Base-by-base conservation (phyloP, 805 yeast genomes). In the Metschnikowia bowlesiae region DNA sequence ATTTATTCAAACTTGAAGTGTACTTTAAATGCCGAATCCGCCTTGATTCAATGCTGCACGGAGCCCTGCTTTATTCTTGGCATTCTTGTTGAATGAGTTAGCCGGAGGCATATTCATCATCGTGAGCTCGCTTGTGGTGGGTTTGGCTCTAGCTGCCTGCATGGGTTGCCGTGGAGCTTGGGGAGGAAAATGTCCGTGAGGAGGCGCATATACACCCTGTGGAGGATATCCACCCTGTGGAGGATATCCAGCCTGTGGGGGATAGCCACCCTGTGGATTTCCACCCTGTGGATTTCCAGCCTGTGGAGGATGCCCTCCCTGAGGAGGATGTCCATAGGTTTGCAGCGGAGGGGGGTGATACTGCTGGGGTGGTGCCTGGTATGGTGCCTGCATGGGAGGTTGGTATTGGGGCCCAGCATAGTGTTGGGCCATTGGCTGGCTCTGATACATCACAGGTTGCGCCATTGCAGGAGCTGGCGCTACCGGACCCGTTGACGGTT, bases 31-130 rank as follows among this genome's bases (percentile, higher is more conserved):
- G 42, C 92, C 92, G 68, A 85, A 86, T 48, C 76, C 76, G 31
- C 86, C 87, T 50, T 79, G 81, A 59, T 80, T 78, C 44, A 86
- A 74, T 1, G 88, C 87, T 46, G 81, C 77, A 57, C 89, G 75
- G 41, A 86, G 71, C 47, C 76, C 73, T 39, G 80, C 84, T 58
- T 83, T 81, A 57, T 80, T 80, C 26, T 62, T 68, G 46, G 68
- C 64, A 59, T 72, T 80, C 60, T 75, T 74, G 31, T 67, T 61
- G 45, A 67, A 58, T 47, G 60, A 66, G 22, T 60, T 67, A 5
- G 75, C 70, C 6, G 74, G 56, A 4, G 86, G 87, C 68, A 80
- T 70, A 35, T 68, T 66, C 56, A 66, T 69, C 61, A 81, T 66
- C 3, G 82, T 70, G 44, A 67, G 52, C 52, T 73, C 78, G 47